phyloP scores from a whole-genome alignment of 495 filamentous ascomycete genomes.

The Penicillium verhagenii region DNA sequence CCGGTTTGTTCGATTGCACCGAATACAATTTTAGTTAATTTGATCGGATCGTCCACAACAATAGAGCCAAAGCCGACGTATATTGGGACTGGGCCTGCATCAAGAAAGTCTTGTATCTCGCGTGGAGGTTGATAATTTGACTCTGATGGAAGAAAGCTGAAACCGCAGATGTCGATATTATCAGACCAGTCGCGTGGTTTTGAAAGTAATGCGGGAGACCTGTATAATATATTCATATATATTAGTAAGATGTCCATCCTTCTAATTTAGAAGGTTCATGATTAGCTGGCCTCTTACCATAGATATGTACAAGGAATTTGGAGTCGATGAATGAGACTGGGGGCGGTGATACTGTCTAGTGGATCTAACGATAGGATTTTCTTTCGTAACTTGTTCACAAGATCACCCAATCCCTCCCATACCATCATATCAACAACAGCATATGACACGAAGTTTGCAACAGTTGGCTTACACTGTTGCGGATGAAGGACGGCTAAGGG shows the following conservation, averaged over 20 bases:
- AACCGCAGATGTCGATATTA: slow-evolving; percentile 66
- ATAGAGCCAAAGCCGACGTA: slow-evolving; percentile 68
- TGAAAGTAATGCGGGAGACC: slow-evolving; percentile 73
- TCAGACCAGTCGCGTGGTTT: slow-evolving; percentile 75
- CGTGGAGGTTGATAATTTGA: slow-evolving; percentile 44
- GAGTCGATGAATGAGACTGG: slow-evolving; percentile 61
- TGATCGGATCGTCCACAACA: slow-evolving; percentile 54
- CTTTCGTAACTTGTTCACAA: slow-evolving; percentile 71
- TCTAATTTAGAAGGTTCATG: neutral
- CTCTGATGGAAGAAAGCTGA: slow-evolving; percentile 55
- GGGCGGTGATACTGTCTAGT: slow-evolving; percentile 65
- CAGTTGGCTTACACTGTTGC: slow-evolving; percentile 49
- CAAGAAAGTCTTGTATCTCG: slow-evolving; percentile 49
- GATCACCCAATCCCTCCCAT: slow-evolving; percentile 76
- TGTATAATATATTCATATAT: neutral
- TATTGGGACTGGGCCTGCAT: slow-evolving; percentile 48
- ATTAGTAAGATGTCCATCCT: neutral
- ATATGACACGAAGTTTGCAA: slow-evolving; percentile 75
- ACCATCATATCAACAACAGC: slow-evolving; percentile 78
- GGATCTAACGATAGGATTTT: slow-evolving; percentile 62
- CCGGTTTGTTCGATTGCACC: slow-evolving; percentile 56
- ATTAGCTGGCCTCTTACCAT: slow-evolving; percentile 50
- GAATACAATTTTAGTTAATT: slow-evolving; percentile 48
- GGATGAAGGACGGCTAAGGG: slow-evolving; percentile 55
- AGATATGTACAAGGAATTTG: slow-evolving; percentile 75